Evolutionary conservation across 2,329 filamentous ascomycete species (phyloP), one percentile per base, ranked within the genome.

Genomic region (Byssoonygena ceratinophila): DNA sequence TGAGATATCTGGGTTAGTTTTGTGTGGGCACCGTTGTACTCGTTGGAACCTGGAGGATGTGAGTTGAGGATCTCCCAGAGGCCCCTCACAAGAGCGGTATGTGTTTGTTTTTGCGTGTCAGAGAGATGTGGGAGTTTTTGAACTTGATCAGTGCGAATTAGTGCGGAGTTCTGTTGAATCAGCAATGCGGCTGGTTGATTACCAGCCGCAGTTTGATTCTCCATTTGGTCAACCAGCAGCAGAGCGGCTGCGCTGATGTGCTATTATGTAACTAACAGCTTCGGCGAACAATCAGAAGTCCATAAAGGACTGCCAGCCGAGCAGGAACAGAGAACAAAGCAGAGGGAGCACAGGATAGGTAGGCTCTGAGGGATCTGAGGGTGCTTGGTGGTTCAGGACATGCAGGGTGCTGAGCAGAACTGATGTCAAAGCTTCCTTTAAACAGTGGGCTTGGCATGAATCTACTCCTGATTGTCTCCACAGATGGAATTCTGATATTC

Each of bases 61-160:
- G 61, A 71, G 54, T 78, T 74, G 47, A 78, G 68, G 29, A 72
- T 64, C 27, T 73, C 71, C 78, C 78, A 82, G 46, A 79, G 70
- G 55, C 70, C 74, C 53, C 72, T 70, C 56, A 82, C 73, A 18
- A 76, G 68, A 46, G 72, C 66, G 53, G 75, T 75, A 60, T 80
- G 80, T 58, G 77, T 74, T 41, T 71, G 65, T 66, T 81, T 82
- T 59, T 77, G 73, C 46, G 74, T 66, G 7, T 78, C 75, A 55
- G 66, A 74, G 27, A 82, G 68, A 63, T 74, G 70, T 4, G 75
- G 75, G 4, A 80, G 68, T 53, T 71, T 71, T 55, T 74, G 71
- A 48, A 80, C 75, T 55, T 78, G 74, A 53, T 76, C 72, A 27
- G 76, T 74, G 41, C 71, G 71, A 58, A 79, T 77, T 46, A 76